Conservation (phyloP, 305 asterid species). For the Solanum chacoense region DNA sequence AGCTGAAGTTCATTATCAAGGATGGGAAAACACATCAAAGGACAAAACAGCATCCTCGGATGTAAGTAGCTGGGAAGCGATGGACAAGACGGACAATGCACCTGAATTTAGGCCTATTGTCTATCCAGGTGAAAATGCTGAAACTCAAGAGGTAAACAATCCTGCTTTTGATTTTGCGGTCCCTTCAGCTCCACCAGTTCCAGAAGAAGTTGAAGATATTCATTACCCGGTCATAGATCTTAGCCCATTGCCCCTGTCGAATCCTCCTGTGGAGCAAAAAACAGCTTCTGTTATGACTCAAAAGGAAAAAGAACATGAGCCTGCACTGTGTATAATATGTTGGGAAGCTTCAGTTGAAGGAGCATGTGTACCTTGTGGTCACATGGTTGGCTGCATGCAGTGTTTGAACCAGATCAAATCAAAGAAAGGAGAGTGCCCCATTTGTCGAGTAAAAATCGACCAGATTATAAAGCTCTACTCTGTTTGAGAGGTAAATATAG, state of each 20-base stretch:
- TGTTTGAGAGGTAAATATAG: constrained; percentile 5
- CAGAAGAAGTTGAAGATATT: neutral
- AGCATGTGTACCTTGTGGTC: constrained; percentile 20
- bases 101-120: neutral
- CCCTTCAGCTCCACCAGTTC: constrained; percentile 14
- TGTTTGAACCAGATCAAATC: constrained; percentile 14
- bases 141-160: neutral
- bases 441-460: constrained; percentile 14
- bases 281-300: neutral
- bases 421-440: constrained; percentile 11
- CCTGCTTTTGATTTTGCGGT: neutral
- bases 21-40: neutral
- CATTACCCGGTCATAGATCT: constrained; percentile 1
- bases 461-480: constrained; percentile 9
- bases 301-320: neutral
- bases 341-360: constrained; percentile 18
- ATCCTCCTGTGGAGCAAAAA: neutral
- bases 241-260: neutral
- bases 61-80: neutral
- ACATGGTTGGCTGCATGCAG: constrained; percentile 18
- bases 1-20: neutral
- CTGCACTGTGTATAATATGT: constrained; percentile 11
- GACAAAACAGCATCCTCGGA: neutral
- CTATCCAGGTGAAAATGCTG: neutral
- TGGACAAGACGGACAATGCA: neutral